A percentile compares a stretch with the other conserved stretches of the same genome.
These are phyloP conservation scores for Pulveroboletus sp. DNA, from an alignment of 768 basidiomycete genomes.

Conservation along the genomic window DNA sequence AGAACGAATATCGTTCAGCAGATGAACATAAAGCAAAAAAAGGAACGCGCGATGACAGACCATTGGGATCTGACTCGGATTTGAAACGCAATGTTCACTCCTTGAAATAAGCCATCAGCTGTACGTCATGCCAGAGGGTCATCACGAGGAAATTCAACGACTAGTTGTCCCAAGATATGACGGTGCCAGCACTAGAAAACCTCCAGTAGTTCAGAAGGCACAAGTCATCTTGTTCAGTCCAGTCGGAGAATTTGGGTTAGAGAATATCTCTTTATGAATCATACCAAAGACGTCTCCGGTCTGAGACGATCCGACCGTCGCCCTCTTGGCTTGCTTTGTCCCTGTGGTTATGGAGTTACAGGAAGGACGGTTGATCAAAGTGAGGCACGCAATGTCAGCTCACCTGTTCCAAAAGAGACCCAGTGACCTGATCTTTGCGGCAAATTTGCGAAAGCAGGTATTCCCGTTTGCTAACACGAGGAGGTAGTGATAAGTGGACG, in stretches of 20 bases:
- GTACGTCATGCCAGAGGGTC: slow-evolving; percentile 54
- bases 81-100: slow-evolving; percentile 62
- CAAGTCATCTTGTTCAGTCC: slow-evolving; percentile 60
- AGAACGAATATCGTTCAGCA: background rate
- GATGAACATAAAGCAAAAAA: background rate
- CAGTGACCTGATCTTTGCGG: slow-evolving; percentile 84
- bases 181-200: slow-evolving; percentile 3
- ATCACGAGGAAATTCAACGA: slow-evolving; percentile 63
- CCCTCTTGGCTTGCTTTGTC: slow-evolving; percentile 36
- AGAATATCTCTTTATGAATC: slow-evolving; percentile 80
- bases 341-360: slow-evolving; percentile 63
- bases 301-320: slow-evolving; percentile 4
- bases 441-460: slow-evolving; percentile 83
- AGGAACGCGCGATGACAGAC: slow-evolving; percentile 29
- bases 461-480: slow-evolving; percentile 66
- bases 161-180: slow-evolving; percentile 29
- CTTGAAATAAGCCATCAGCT: slow-evolving; percentile 53
- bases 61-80: slow-evolving; percentile 54
- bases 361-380: background rate
- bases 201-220: background rate
- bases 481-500: slow-evolving; percentile 25
- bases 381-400: slow-evolving; percentile 8
- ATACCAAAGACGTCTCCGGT: slow-evolving; percentile 39
- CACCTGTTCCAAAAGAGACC: slow-evolving; percentile 79
- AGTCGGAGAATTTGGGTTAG: slow-evolving; percentile 59